phyloP scores from a whole-genome alignment of 2,329 filamentous ascomycete genomes.

The Scleromitrula shiraiana region DNA sequence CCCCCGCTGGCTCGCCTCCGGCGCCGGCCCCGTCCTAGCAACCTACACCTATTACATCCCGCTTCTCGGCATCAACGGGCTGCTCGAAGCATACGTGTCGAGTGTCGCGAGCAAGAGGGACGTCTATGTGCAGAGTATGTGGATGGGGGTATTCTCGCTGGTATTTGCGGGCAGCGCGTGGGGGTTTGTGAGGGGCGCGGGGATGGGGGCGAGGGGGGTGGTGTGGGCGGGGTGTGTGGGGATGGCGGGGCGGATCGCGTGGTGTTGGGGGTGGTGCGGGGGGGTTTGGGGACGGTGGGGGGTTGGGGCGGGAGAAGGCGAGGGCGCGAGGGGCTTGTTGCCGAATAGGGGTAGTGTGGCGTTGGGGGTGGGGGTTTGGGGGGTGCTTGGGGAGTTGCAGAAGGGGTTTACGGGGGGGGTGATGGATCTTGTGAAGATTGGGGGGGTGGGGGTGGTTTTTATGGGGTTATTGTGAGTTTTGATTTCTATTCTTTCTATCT shows the following conservation, averaged over 20 bases:
- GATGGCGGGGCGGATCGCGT: too few relatives aligned
- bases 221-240: too few relatives aligned
- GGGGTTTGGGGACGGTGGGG: too few relatives aligned
- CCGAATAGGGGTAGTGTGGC: slow-evolving; percentile 38
- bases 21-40: slow-evolving; percentile 65
- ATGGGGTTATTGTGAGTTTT: slow-evolving; percentile 50
- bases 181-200: slow-evolving; percentile 60
- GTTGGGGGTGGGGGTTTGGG: slow-evolving; percentile 38
- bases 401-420: slow-evolving; percentile 23
- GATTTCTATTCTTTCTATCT: too few relatives aligned
- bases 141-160: slow-evolving; percentile 76
- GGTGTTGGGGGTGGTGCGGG: too few relatives aligned
- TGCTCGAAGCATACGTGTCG: slow-evolving; percentile 87
- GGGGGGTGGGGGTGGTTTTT: slow-evolving; percentile 43
- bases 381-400: slow-evolving; percentile 31
- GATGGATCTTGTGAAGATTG: slow-evolving; percentile 37
- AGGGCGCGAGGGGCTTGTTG: slow-evolving; percentile 35
- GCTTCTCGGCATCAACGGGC: slow-evolving; percentile 82
- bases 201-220: slow-evolving; percentile 68
- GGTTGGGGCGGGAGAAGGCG: too few relatives aligned
- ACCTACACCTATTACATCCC: slow-evolving; percentile 91
- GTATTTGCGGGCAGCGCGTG: slow-evolving; percentile 70
- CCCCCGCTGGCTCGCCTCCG: slow-evolving; percentile 63
- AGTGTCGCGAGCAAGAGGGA: slow-evolving; percentile 71
- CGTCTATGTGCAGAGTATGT: slow-evolving; percentile 68